Evolutionary conservation across 306 rosid species (phyloP).

Genomic region (Lotus japonicus): DNA sequence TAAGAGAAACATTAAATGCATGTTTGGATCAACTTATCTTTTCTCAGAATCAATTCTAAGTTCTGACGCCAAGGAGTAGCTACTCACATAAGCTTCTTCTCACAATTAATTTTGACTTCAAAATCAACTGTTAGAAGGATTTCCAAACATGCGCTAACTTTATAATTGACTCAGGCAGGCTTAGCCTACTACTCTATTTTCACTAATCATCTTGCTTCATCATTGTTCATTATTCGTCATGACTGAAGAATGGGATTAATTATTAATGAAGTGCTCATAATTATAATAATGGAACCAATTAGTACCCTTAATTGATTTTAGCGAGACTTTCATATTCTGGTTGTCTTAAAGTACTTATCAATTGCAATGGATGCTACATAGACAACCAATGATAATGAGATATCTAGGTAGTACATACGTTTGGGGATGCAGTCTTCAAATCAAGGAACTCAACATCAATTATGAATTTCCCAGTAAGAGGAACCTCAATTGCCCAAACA

Average conservation of each 20-base stretch:
- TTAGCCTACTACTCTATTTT: not conserved
- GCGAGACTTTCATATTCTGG: not conserved
- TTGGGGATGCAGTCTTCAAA: conserved; percentile 63
- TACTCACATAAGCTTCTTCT: too few species aligned
- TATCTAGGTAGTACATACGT: conserved; percentile 35
- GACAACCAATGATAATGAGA: not conserved
- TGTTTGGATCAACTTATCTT: too few species aligned
- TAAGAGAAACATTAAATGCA: too few species aligned
- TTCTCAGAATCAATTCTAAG: not conserved
- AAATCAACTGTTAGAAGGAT: too few species aligned
- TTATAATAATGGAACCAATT: not conserved
- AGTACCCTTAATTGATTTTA: not conserved
- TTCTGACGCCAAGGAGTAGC: too few species aligned
- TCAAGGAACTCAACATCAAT: conserved; percentile 94
- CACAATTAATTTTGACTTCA: too few species aligned
- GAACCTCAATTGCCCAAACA: conserved; percentile 91
- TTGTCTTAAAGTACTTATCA: not conserved
- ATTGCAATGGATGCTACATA: not conserved
- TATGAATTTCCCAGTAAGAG: conserved; percentile 88
- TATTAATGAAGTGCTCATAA: not conserved
- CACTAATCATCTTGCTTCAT: not conserved
- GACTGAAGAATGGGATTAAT: not conserved
- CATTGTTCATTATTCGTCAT: conserved; percentile 16
- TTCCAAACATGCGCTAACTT: not conserved
- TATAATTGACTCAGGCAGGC: not conserved